These are phyloP conservation scores for Usnea hakonensis DNA, from an alignment of 495 filamentous ascomycete species.

Conservation along the genomic window DNA sequence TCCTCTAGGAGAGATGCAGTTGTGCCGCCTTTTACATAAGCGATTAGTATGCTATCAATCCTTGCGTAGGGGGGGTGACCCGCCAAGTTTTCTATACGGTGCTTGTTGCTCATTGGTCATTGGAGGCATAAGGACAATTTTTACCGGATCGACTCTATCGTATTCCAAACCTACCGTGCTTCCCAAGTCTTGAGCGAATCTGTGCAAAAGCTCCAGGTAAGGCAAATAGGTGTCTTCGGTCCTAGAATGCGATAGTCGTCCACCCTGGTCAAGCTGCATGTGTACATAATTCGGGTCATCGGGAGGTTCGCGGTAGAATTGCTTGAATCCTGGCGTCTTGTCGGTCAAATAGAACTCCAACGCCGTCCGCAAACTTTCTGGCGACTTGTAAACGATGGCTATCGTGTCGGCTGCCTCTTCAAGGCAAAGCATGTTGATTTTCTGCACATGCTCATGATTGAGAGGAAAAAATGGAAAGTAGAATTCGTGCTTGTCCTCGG, in stretches of 20 bases:
- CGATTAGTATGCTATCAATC: background rate
- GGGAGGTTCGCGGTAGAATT: background rate
- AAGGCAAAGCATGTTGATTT: constrained; percentile 38
- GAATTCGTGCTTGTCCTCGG: constrained; percentile 31
- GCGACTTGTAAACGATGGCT: constrained; percentile 28
- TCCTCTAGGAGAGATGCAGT: background rate
- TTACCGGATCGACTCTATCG: background rate
- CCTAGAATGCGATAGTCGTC: background rate
- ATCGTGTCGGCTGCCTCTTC: constrained; percentile 28
- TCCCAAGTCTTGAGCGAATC: constrained; percentile 17
- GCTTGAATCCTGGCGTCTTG: constrained; percentile 20
- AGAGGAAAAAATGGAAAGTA: constrained; percentile 36
- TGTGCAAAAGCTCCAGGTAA: constrained; percentile 23
- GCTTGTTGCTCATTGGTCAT: background rate
- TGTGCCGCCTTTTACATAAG: constrained; percentile 4
- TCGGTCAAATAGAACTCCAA: constrained; percentile 31
- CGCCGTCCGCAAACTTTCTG: constrained; percentile 19
- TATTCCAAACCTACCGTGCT: background rate
- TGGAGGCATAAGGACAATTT: background rate
- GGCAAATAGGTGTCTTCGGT: constrained; percentile 7
- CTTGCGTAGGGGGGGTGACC: background rate
- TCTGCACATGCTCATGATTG: constrained; percentile 30
- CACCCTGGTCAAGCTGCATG: background rate
- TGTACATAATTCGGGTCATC: background rate
- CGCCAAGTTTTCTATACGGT: constrained; percentile 14